phyloP scores from a whole-genome alignment of 495 filamentous ascomycete genomes.

The Hypoxylon fragiforme region DNA sequence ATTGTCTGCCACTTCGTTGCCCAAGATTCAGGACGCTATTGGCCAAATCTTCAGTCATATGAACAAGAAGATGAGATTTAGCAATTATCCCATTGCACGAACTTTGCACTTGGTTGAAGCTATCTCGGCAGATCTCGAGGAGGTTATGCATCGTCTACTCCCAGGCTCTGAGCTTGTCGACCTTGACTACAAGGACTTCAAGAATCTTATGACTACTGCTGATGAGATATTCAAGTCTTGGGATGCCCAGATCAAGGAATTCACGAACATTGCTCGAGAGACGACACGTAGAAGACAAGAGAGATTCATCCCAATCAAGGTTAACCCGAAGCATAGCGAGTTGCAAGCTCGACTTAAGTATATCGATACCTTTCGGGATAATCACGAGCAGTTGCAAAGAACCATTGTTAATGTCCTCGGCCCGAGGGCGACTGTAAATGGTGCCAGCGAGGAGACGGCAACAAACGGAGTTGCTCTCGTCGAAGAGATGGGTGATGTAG shows the following conservation, averaged over 20 bases:
- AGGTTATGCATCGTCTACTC: constrained; percentile 79
- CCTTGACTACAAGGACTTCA: constrained; percentile 87
- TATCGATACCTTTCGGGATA: constrained; percentile 88
- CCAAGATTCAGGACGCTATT: constrained; percentile 88
- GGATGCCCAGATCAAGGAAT: constrained; percentile 96
- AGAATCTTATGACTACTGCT: constrained; percentile 76
- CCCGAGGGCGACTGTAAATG: constrained; percentile 61
- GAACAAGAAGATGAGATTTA: constrained; percentile 95
- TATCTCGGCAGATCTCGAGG: constrained; percentile 92
- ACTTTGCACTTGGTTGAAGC: constrained; percentile 94
- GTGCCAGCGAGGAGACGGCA: constrained; percentile 51
- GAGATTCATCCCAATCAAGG: constrained; percentile 98
- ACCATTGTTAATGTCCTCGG: constrained; percentile 96
- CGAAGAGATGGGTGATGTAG: constrained; percentile 95
- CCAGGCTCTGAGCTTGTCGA: constrained; percentile 87
- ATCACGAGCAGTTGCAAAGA: constrained; percentile 94
- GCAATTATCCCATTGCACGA: constrained; percentile 88
- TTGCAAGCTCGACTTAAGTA: constrained; percentile 90
- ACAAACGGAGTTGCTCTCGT: constrained; percentile 69
- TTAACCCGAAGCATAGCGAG: constrained; percentile 77
- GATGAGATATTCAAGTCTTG: constrained; percentile 86
- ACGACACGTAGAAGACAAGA: constrained; percentile 88
- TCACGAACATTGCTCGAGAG: constrained; percentile 94
- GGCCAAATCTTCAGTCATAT: constrained; percentile 86
- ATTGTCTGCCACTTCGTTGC: constrained; percentile 83